Conservation (phyloP, 108 stramenopile genomes). For the Cyclotella kingstonii region DNA sequence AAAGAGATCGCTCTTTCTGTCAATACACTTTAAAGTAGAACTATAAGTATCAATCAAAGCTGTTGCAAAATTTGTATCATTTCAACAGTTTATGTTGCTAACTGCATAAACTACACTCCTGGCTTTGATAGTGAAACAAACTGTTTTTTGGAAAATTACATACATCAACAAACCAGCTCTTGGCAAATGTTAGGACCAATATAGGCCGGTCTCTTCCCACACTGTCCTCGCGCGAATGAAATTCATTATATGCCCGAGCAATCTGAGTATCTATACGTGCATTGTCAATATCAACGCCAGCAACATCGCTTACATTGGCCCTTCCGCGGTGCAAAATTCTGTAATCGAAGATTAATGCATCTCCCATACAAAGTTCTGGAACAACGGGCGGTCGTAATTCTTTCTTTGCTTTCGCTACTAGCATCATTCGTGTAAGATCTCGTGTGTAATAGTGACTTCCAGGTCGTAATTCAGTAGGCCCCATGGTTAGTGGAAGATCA, state of each 20-base stretch:
- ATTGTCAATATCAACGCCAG: neutral
- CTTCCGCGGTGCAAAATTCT: slow-evolving; percentile 69
- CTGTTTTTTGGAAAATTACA: slow-evolving; percentile 69
- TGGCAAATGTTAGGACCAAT: slow-evolving; percentile 59
- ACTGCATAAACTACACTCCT: no score
- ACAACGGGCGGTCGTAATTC: slow-evolving; percentile 46
- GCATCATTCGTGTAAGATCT: slow-evolving; percentile 58
- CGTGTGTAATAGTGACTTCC: slow-evolving; percentile 66
- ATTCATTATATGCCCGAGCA: neutral
- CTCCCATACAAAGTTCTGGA: slow-evolving; percentile 47
- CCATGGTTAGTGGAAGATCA: slow-evolving; percentile 43
- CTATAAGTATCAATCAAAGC: no score
- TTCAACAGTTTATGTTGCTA: no score
- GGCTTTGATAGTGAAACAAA: no score
- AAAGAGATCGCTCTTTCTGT: no score
- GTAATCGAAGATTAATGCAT: slow-evolving; percentile 75
- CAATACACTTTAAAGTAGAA: no score
- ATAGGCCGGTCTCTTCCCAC: slow-evolving; percentile 43
- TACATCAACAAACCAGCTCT: slow-evolving; percentile 71
- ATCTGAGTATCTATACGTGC: neutral
- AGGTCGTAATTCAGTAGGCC: slow-evolving; percentile 76
- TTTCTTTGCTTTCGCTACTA: slow-evolving; percentile 56
- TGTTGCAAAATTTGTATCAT: no score
- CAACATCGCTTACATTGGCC: slow-evolving; percentile 48
- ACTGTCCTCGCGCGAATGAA: neutral